These are phyloP conservation scores for Fomitopsis pulvina DNA, from an alignment of 768 basidiomycete genomes.

Conservation along the genomic window DNA sequence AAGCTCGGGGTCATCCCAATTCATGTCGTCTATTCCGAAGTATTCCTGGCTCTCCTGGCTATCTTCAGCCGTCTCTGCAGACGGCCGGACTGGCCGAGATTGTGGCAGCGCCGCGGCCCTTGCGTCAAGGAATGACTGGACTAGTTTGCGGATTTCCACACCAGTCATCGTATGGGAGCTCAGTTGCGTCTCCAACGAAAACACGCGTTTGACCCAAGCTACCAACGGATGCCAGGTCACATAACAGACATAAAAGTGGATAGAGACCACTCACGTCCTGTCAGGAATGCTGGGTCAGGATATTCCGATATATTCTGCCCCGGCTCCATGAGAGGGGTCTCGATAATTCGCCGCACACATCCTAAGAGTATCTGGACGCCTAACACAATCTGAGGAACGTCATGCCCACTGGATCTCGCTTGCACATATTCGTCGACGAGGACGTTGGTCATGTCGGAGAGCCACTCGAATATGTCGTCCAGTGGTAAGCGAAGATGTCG, in stretches of 20 bases:
- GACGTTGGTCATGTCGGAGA: constrained; percentile 47
- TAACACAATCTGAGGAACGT: constrained; percentile 25
- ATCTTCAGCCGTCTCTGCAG: constrained; percentile 26
- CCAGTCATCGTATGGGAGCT: constrained; percentile 35
- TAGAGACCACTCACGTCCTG: constrained; percentile 37
- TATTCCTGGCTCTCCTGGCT: constrained; percentile 77
- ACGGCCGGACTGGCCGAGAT: constrained; percentile 26
- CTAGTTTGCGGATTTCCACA: constrained; percentile 47
- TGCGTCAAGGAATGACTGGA: constrained; percentile 56
- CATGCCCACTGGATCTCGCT: constrained; percentile 14
- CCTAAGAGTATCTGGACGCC: constrained; percentile 50
- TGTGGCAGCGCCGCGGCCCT: constrained; percentile 42
- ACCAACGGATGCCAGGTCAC: background rate
- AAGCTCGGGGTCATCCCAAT: constrained; percentile 46
- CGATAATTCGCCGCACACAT: constrained; percentile 46
- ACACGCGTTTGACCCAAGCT: constrained; percentile 56
- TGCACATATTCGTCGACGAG: constrained; percentile 51
- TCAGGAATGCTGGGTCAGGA: constrained; percentile 56
- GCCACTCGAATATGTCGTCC: constrained; percentile 52
- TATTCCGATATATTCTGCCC: constrained; percentile 34
- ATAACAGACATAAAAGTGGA: background rate
- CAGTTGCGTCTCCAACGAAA: constrained; percentile 39
- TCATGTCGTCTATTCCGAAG: constrained; percentile 49
- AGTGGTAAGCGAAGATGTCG: constrained; percentile 46
- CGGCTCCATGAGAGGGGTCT: constrained; percentile 32